Evolutionary conservation across 2,329 filamentous ascomycete genomes (phyloP), one percentile per base, ranked within the genome.

Genomic region (Diaporthe nobilis): DNA sequence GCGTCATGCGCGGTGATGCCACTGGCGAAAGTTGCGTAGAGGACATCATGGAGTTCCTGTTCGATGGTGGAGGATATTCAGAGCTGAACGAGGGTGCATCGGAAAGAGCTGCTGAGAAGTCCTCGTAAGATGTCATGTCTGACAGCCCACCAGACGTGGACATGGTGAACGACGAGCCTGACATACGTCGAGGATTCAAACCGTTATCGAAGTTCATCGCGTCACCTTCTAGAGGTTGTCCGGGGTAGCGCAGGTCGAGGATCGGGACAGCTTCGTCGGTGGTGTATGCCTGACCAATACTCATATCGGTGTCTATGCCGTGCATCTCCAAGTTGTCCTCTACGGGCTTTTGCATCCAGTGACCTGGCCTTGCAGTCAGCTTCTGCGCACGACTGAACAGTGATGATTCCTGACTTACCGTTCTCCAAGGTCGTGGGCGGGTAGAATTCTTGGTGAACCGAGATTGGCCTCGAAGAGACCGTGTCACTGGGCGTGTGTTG

Each of bases 91-190:
- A 93, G 44, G 91, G 90, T 51, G 91, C 91, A 78, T 94, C 92
- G 10, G 92, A 93, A 74, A 92, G 83, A 31, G 90, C 87, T 34
- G 92, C 86, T 22, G 93, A 92, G 80, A 93, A 91, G 78, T 95
- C 93, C 75, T 95, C 93, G 81, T 93, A 94, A 5, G 92, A 91
- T 68, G 92, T 88, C 82, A 94, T 90, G 79, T 94, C 93, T 7
- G 92, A 93, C 57, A 93, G 85, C 31, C 88, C 88, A 31, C 92
- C 89, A 57, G 89, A 89, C 0, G 90, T 94, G 22, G 93, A 94
- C 85, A 94, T 89, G 53, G 92, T 93, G 80, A 94, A 94, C 1
- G 93, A 94, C 3, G 93, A 94, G 65, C 92, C 92, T 28, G 93
- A 94, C 87, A 94, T 90, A 77, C 92, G 89, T 76, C 92, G 88